These are phyloP conservation scores for Cyclotella sp. DNA, from an alignment of 108 stramenopile genomes.

Conservation along the genomic window DNA sequence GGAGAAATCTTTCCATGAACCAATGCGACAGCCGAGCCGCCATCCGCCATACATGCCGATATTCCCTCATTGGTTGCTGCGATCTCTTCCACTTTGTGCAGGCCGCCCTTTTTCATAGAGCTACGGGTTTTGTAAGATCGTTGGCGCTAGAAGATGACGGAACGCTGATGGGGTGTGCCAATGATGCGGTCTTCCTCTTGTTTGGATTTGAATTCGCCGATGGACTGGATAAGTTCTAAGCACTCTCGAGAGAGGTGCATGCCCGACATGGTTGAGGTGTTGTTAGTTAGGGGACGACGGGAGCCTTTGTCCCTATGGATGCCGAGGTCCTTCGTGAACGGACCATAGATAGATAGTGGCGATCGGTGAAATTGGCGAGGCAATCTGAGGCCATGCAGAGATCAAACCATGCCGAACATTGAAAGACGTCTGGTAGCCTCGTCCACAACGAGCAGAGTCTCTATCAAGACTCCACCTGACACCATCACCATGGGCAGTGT, in stretches of 20 bases:
- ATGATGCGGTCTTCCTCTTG: constrained; percentile 99
- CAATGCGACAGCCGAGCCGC: constrained; percentile 69
- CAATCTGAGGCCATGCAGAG: too few relatives aligned
- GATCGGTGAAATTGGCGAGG: too few relatives aligned
- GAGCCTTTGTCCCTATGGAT: too few relatives aligned
- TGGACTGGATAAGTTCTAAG: constrained; percentile 99
- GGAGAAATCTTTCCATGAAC: constrained; percentile 86
- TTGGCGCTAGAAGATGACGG: constrained; percentile 50
- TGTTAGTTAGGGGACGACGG: too few relatives aligned
- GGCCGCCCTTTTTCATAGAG: constrained; percentile 55
- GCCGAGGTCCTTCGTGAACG: too few relatives aligned
- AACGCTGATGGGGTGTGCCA: constrained; percentile 61
- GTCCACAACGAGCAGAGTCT: too few relatives aligned
- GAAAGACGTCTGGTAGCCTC: too few relatives aligned
- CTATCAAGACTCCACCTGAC: too few relatives aligned
- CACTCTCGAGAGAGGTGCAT: constrained; percentile 94
- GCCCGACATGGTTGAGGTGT: constrained; percentile 58
- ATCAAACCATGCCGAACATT: too few relatives aligned
- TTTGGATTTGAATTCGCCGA: constrained; percentile 99
- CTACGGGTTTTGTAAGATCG: constrained; percentile 67
- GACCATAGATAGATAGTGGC: too few relatives aligned
- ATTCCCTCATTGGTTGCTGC: constrained; percentile 88
- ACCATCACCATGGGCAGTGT: too few relatives aligned
- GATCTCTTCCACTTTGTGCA: constrained; percentile 89
- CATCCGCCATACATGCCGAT: constrained; percentile 80